Conservation (phyloP, 1,284 basidiomycete genomes). For the Ustilago tritici region DNA sequence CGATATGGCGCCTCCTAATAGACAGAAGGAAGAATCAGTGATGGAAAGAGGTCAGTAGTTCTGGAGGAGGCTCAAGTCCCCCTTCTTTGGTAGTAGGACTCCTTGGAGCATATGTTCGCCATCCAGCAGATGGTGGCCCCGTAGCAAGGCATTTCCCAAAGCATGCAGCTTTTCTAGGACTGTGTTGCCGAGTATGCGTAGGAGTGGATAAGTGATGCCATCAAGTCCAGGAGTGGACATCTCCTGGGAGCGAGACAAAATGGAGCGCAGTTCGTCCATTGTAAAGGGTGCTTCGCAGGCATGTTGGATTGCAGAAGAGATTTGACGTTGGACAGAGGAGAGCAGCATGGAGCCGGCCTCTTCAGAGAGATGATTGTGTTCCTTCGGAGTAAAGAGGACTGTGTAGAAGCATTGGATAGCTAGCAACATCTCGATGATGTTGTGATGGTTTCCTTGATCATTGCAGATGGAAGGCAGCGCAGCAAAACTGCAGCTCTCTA, state of each 20-base stretch:
- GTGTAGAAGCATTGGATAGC: not conserved
- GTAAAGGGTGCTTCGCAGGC: not conserved
- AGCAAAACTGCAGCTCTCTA: not conserved
- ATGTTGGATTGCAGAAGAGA: not conserved
- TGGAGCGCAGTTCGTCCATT: not conserved
- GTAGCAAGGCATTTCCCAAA: too few species aligned
- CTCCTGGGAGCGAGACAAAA: not conserved
- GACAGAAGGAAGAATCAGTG: too few species aligned
- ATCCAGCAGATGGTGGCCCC: too few species aligned
- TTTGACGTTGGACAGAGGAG: not conserved
- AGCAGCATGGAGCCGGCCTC: not conserved
- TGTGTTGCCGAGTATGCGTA: not conserved
- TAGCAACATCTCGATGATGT: not conserved
- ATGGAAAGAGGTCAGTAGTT: too few species aligned
- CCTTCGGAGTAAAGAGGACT: not conserved
- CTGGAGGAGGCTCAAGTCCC: too few species aligned
- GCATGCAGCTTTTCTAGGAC: too few species aligned
- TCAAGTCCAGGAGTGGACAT: not conserved
- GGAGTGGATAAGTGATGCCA: not conserved
- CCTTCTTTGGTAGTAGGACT: too few species aligned
- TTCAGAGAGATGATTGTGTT: not conserved
- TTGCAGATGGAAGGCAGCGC: not conserved
- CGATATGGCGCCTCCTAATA: too few species aligned
- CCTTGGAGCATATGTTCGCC: too few species aligned
- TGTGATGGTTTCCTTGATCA: not conserved